Percentiles rank a stretch among this genome's conserved stretches.
phyloP scores from a whole-genome alignment of 2,329 filamentous ascomycete genomes.

The Lasiodiplodia sp. region DNA sequence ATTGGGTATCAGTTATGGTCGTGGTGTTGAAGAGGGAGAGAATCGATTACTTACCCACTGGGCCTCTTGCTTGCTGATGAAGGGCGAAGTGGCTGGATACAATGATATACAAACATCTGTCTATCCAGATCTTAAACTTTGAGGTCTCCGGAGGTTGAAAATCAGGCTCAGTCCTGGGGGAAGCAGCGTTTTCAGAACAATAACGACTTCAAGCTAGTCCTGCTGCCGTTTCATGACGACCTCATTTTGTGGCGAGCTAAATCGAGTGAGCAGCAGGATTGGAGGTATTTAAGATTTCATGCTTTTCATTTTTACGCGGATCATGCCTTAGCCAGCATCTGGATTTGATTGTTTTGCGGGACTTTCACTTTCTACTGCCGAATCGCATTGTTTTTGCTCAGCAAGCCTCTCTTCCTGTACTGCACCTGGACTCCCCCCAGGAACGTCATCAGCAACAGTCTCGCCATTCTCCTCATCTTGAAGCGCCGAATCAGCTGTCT shows the following conservation, averaged over 20 bases:
- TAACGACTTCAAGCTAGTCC: too few species aligned
- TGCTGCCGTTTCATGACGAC: too few species aligned
- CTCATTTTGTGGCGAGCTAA: too few species aligned
- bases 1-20: conserved; percentile 1
- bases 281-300: too few species aligned
- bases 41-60: conserved; percentile 8
- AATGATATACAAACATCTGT: background rate
- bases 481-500: background rate
- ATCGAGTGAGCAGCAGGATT: too few species aligned
- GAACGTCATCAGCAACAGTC: background rate
- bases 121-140: background rate
- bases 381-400: background rate
- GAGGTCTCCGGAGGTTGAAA: too few species aligned
- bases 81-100: too few species aligned
- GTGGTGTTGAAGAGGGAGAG: conserved; percentile 3
- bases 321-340: background rate
- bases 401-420: background rate
- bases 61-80: conserved; percentile 3
- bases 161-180: too few species aligned
- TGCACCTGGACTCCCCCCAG: background rate
- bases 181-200: too few species aligned
- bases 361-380: background rate
- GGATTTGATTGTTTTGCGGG: background rate
- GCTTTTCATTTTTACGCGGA: too few species aligned
- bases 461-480: background rate